A percentile compares a stretch with the other conserved stretches of the same genome.
These are phyloP conservation scores for Kodamaea sp. DNA, from an alignment of 1,139 yeast genomes.

Conservation along the genomic window DNA sequence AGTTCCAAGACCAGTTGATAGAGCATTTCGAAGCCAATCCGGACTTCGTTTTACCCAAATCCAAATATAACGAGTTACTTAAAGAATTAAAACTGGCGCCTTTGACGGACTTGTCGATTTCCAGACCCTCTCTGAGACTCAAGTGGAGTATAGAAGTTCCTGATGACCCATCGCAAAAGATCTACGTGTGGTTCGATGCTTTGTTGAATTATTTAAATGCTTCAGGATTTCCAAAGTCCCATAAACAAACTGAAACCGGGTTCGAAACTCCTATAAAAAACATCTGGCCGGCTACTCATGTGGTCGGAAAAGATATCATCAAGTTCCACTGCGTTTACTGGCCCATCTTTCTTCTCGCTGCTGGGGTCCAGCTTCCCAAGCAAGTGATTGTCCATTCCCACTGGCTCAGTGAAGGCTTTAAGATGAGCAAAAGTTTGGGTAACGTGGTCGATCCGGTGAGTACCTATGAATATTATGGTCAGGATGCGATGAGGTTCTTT, in stretches of 20 bases:
- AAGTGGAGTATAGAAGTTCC: conserved; percentile 95
- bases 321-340: conserved; percentile 90
- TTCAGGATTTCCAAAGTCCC: conserved; percentile 55
- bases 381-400: conserved; percentile 89
- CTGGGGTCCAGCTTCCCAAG: conserved; percentile 66
- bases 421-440: conserved; percentile 92
- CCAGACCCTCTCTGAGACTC: conserved; percentile 76
- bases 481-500: conserved; percentile 76
- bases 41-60: conserved; percentile 63
- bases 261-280: conserved; percentile 9
- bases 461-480: conserved; percentile 60
- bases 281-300: conserved; percentile 70
- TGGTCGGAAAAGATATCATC: conserved; percentile 89
- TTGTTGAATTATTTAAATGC: conserved; percentile 81
- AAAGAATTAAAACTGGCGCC: conserved; percentile 52
- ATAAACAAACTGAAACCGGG: conserved; percentile 8
- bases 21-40: conserved; percentile 49
- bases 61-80: conserved; percentile 57
- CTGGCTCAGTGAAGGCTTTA: conserved; percentile 87
- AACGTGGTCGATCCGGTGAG: conserved; percentile 92
- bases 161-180: conserved; percentile 68
- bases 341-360: conserved; percentile 92
- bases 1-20: conserved; percentile 57
- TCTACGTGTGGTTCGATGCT: conserved; percentile 98
- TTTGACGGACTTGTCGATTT: conserved; percentile 73